Evolutionary conservation across 2,329 filamentous ascomycete species (phyloP).

Genomic region (Arthrobotrys pseudoclavata): DNA sequence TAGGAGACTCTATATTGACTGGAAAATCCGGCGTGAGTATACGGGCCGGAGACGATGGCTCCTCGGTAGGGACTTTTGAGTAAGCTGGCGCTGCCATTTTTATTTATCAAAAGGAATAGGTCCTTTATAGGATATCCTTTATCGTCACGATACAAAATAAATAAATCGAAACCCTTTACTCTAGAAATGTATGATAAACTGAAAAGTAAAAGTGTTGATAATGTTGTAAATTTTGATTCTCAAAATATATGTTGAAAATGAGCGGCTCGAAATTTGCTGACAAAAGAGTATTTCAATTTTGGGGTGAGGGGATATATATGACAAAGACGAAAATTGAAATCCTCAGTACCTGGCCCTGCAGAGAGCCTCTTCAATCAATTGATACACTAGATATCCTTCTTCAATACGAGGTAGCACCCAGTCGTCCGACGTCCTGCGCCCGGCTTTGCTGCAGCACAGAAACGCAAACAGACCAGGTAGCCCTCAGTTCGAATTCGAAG

Average conservation of each 20-base stretch:
- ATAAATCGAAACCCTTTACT: conserved; percentile 7
- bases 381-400: not conserved
- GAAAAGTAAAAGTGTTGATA: conserved; percentile 34
- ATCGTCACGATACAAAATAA: conserved; percentile 10
- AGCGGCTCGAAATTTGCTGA: conserved; percentile 43
- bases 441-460: conserved; percentile 21
- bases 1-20: conserved; percentile 1
- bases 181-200: not conserved
- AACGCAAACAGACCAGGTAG: not conserved
- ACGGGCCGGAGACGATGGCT: conserved; percentile 12
- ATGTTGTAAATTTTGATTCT: conserved; percentile 49
- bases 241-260: conserved; percentile 28
- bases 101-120: conserved; percentile 15
- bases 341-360: not conserved
- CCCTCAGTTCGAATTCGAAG: not conserved
- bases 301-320: conserved; percentile 19
- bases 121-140: conserved; percentile 9
- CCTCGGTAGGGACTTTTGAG: conserved; percentile 19
- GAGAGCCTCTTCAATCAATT: conserved; percentile 11
- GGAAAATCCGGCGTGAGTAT: conserved; percentile 6
- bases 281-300: not conserved
- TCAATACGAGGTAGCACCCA: conserved; percentile 10
- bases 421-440: not conserved
- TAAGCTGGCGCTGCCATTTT: conserved; percentile 32
- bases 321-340: not conserved